Evolutionary conservation across 208 protist genomes (phyloP).

Genomic region (Acanthamoeba sp.): DNA sequence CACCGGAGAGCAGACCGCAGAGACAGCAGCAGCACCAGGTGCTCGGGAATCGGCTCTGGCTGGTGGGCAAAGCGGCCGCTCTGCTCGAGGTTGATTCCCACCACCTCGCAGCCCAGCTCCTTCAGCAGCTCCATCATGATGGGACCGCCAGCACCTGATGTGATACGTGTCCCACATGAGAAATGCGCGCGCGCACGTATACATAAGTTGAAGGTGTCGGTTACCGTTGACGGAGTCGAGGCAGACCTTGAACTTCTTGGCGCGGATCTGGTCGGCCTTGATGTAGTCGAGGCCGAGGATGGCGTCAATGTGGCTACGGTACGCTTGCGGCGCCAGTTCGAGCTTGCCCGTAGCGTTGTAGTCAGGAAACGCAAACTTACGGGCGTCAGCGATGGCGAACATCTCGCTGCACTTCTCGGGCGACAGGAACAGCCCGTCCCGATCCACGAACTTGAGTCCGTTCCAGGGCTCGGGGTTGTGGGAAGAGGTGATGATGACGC

Average conservation of each 20-base stretch:
- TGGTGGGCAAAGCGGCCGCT: conserved; percentile 88
- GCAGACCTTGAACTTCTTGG: conserved; percentile 82
- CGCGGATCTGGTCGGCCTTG: conserved; percentile 75
- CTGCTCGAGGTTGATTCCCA: conserved; percentile 84
- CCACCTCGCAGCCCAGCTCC: conserved; percentile 80
- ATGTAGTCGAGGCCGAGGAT: conserved; percentile 85
- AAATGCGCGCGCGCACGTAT: neutral
- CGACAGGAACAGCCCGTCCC: conserved; percentile 88
- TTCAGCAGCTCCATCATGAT: conserved; percentile 83
- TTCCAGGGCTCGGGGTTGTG: conserved; percentile 90
- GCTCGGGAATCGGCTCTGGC: conserved; percentile 88
- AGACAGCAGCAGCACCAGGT: conserved; percentile 76
- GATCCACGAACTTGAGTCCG: conserved; percentile 90
- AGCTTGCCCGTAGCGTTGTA: conserved; percentile 52
- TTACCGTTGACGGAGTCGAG: conserved; percentile 87
- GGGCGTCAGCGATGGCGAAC: conserved; percentile 79
- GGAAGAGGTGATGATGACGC: conserved; percentile 89
- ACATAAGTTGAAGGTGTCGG: too few relatives aligned
- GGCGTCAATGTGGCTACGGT: conserved; percentile 78
- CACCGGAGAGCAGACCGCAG: too few relatives aligned
- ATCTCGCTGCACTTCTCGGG: conserved; percentile 82
- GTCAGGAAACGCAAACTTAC: conserved; percentile 52
- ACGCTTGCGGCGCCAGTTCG: neutral
- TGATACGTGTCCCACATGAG: too few relatives aligned
- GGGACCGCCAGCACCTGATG: conserved; percentile 86